Base-by-base conservation (phyloP, 1,284 basidiomycete species). In the Trichosporon inkin region DNA sequence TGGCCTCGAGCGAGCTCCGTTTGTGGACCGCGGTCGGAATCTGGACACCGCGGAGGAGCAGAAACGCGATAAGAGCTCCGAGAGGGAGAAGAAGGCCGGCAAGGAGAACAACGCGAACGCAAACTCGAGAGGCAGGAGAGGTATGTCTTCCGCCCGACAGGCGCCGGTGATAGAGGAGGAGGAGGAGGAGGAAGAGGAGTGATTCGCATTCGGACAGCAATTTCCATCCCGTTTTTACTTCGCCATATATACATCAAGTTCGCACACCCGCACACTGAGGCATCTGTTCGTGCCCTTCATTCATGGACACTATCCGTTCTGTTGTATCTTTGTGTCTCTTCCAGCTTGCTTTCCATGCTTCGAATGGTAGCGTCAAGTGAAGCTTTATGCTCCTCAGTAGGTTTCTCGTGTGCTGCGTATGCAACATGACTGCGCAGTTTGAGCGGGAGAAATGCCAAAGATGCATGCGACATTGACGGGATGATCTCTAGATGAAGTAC, bases 181-280 rank as follows among this genome's bases (percentile, higher is more conserved):
- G 49, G 68, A 66, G 49, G 69, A 71, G 56, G 67, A 69, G 49
- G 66, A 69, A 44, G 67, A 66, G 55, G 56, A 63, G 55, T 51
- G 40, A 47, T 49, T 49, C 19, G 44, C 44, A 28, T 37, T 37
- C 35, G 37, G 19, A 53, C 52, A 53, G 11, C 34, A 14, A 17
- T 10, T 51, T 17, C 47, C 19, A 28, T 32, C 13, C 19, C 47
- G 16, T 4, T 40, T 6, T 20, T 16, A 11, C 34, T 39, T 24
- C 22, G 35, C 36, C 52, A 36, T 22, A 53, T 22, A 53, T 19
- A 53, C 52, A 24, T 53, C 52, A 53, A 20, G 52, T 39, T 37
- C 22, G 52, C 52, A 53, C 32, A 22, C 32, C 20, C 35, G 6
- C 32, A 53, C 44, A 49, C 44, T n/a, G 22, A 14, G 44, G 44